Conservation (phyloP, 306 rosid species). For the Begonia masoniana region DNA sequence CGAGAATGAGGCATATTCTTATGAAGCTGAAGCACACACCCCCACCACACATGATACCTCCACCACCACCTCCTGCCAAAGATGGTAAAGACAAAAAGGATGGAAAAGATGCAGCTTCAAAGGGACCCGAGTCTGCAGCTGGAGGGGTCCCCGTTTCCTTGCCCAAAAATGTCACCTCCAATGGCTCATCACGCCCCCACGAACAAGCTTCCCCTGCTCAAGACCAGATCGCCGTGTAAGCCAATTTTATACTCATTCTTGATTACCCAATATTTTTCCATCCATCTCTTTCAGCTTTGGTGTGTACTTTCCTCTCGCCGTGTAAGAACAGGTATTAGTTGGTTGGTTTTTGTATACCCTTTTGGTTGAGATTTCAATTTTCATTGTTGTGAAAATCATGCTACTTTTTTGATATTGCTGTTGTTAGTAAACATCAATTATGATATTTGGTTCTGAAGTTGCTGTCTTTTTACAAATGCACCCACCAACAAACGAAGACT, state of each 20-base stretch:
- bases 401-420: background rate
- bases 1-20: slow-evolving; percentile 78
- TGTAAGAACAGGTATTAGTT: slow-evolving; percentile 18
- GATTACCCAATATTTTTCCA: background rate
- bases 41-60: slow-evolving; percentile 95
- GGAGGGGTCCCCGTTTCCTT: slow-evolving; percentile 31
- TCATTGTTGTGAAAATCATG: background rate
- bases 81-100: slow-evolving; percentile 29
- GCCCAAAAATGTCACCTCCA: slow-evolving; percentile 46
- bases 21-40: slow-evolving; percentile 95
- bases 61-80: slow-evolving; percentile 53
- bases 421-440: no score
- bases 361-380: slow-evolving; percentile 4
- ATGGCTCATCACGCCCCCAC: slow-evolving; percentile 31
- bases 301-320: background rate
- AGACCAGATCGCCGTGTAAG: slow-evolving; percentile 35
- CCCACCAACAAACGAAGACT: no score
- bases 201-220: slow-evolving; percentile 37
- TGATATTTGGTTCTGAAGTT: no score
- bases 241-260: background rate
- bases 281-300: background rate
- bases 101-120: slow-evolving; percentile 43
- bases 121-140: slow-evolving; percentile 35
- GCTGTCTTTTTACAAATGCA: no score
- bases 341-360: slow-evolving; percentile 20